A percentile compares a stretch with the other conserved stretches of the same genome.
Conservation (phyloP, 305 asterid genomes). For the Stenogyne calaminthoides region DNA sequence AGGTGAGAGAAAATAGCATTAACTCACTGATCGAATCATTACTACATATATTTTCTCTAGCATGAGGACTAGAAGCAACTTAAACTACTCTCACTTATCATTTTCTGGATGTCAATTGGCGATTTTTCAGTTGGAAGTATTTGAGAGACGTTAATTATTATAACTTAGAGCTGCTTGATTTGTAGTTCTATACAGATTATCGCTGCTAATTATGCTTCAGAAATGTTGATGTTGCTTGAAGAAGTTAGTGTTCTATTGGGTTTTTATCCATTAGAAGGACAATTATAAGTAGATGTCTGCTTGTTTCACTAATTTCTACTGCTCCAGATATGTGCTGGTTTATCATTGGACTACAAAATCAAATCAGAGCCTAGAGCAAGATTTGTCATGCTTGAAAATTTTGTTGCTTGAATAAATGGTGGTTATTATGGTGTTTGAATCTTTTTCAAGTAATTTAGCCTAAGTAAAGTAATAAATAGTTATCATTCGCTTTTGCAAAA, state of each 20-base stretch:
- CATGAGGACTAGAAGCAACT: background rate
- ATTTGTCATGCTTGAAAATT: slow-evolving; percentile 2
- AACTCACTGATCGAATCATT: background rate
- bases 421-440: background rate
- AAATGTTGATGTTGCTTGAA: slow-evolving; percentile 7
- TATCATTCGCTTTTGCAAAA: background rate
- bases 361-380: background rate
- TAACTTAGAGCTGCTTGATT: slow-evolving; percentile 3
- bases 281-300: background rate
- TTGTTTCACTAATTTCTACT: background rate
- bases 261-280: slow-evolving; percentile 1
- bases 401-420: slow-evolving; percentile 8
- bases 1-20: slow-evolving; percentile 5
- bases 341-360: background rate
- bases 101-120: slow-evolving; percentile 3
- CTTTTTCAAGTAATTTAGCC: background rate
- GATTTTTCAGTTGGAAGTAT: background rate
- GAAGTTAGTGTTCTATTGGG: background rate
- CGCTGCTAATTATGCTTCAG: slow-evolving; percentile 7
- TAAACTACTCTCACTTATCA: background rate
- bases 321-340: background rate
- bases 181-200: background rate
- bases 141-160: background rate
- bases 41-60: background rate
- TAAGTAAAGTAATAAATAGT: background rate